Evolutionary conservation across 148 eudicot genomes (phyloP), one percentile per base, ranked within the genome.

Genomic region (Camellia lanceoleosa): DNA sequence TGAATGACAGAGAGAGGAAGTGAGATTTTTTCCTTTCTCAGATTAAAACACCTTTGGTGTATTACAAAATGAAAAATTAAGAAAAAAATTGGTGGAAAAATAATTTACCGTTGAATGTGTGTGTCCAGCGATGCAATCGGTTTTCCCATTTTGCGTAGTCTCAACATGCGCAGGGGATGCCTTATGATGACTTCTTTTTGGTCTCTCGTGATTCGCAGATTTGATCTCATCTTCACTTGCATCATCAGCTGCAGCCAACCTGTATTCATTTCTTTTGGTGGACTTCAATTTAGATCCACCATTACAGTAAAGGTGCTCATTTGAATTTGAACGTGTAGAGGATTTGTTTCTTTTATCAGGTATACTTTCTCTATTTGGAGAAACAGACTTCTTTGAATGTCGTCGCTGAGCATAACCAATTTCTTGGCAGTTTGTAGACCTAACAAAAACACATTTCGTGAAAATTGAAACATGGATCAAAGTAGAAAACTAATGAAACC

Each of bases 371-470:
- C 78, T 47, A 54, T 38, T 71, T 20, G 78, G 84, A 51, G 85
- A 71, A 64, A 64, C 61, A 23, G 58, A 44, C 75, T 62, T 84
- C 66, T 80, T 84, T 47, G 58, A 14, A 74, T 41, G 76, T 67
- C 84, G 77, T 60, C 98, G 77, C 7, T 80, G 83, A 66, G 95
- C 91, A 85, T 93, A 91, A 9, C 97, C 97, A 81, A 93, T 85
- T 84, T 85, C 69, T 43, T 93, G 89, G 73, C 94, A 89, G 71
- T 88, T 82, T 11, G 86, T 61, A 54, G 91, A 84, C 94, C 97
- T 89, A 83, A 56, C 49, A 77, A 61, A 72, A 71, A 60, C 12
- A 42, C 9, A 18, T 30, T 46, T 42, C 19, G 72, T 14, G 5
- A 58, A 51, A 46, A 23, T 18, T 30, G 54, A 75, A 30, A 30